A percentile compares a stretch with the other conserved stretches of the same genome.
phyloP scores from a whole-genome alignment of 1,139 yeast species.

The Pichia cactophila region DNA sequence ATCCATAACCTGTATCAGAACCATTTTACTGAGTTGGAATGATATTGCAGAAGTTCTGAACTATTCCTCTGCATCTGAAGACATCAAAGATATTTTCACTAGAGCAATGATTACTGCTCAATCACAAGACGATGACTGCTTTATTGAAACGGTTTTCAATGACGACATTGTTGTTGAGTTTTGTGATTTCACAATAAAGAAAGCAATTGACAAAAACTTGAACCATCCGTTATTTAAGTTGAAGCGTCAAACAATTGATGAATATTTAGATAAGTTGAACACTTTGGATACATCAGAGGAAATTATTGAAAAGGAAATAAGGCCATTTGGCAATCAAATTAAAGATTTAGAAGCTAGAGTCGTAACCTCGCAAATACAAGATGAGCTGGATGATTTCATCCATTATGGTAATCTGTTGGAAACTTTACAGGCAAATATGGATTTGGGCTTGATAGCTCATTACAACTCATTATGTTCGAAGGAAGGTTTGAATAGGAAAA shows the following conservation, averaged over 20 bases:
- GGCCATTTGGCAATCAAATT: conserved; percentile 37
- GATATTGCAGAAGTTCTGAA: background rate
- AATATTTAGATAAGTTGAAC: background rate
- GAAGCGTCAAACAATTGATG: background rate
- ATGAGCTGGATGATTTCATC: conserved; percentile 46
- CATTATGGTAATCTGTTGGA: conserved; percentile 27
- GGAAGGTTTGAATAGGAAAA: conserved; percentile 61
- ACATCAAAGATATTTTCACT: background rate
- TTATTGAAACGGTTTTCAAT: background rate
- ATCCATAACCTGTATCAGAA: conserved; percentile 15
- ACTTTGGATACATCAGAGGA: conserved; percentile 6
- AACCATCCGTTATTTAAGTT: conserved; percentile 1
- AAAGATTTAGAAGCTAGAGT: conserved; percentile 41
- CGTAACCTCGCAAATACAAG: conserved; percentile 49
- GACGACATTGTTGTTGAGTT: background rate
- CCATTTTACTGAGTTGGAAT: conserved; percentile 4
- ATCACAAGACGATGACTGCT: background rate
- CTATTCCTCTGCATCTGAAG: background rate
- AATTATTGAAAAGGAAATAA: conserved; percentile 41
- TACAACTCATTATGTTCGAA: conserved; percentile 52
- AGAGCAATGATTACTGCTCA: background rate
- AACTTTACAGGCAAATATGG: conserved; percentile 32
- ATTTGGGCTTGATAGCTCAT: conserved; percentile 17
- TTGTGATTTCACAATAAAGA: background rate
- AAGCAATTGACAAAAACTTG: background rate